Base-by-base conservation (phyloP, 495 filamentous ascomycete genomes). In the Diplogelasinospora grovesii region DNA sequence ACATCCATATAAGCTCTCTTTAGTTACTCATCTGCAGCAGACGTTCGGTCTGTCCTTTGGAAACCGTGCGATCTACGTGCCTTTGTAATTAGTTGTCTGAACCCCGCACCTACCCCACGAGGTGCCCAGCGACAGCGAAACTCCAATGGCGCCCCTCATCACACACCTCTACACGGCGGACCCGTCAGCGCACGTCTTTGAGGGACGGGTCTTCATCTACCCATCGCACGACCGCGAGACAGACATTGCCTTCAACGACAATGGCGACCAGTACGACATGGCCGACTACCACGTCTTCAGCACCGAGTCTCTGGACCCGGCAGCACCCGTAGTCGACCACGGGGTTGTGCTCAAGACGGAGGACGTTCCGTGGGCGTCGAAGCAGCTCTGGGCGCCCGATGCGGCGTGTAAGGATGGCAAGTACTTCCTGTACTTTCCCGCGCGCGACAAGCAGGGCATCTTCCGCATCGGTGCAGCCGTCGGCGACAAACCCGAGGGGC, bases 201-300 rank as follows among this genome's bases (percentile, higher is more conserved):
- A 78, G 30, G 71, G 64, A 43, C 72, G 69, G 37, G 34, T 82
- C 20, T 82, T 77, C 65, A 72, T 82, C 66, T 82, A 81, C 65
- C 77, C 77, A 22, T 80, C 76, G 5, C 78, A 82, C 63, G 78
- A 82, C 61, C 65, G 73, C 43, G 73, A 78, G 49, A 77, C 72
- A 22, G 69, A 76, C 55, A 78, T 79, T 53, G 31, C 68, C 29
- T 71, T 75, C 61, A 85, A 85, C 69, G 82, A 87, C 69, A 83
- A 83, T 69, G 83, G 83, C 60, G 82, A 85, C 65, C 83, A 87
- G 60, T 87, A 85, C 59, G 83, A 81, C 66, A 87, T 87, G 83
- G 71, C 66, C 45, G 78, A 82, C 61, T 82, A 82, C 68, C 77
- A 80, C 44, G 78, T 81, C 54, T 75, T 81, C 59, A 74, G 66